Evolutionary conservation across 257 asterid species (phyloP).

Genomic region (Solanum clarkiae): DNA sequence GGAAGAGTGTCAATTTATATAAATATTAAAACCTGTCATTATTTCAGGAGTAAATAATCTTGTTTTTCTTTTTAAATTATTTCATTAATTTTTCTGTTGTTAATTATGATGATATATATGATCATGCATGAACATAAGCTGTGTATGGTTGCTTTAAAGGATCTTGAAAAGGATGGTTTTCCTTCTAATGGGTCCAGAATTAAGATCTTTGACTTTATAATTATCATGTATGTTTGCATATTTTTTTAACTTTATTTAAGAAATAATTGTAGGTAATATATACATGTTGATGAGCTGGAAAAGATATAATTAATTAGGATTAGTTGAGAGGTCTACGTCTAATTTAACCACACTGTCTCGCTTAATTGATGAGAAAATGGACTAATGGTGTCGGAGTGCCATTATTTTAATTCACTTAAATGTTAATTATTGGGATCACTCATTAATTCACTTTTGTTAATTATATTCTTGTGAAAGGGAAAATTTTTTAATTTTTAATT

Average conservation of each 20-base stretch:
- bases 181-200: not conserved
- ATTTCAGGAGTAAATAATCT: not conserved
- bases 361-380: slow-evolving; percentile 2
- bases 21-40: not conserved
- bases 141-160: not conserved
- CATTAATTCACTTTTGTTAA: not conserved
- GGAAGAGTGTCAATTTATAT: not conserved
- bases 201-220: not conserved
- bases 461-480: not conserved
- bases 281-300: slow-evolving; percentile 1
- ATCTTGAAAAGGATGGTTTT: not conserved
- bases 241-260: not conserved
- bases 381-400: not conserved
- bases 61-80: not conserved
- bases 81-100: not conserved
- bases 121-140: not conserved
- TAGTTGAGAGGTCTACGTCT: slow-evolving; percentile 6
- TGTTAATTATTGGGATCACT: not conserved
- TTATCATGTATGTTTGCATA: not conserved
- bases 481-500: not conserved
- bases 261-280: not conserved
- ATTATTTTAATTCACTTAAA: not conserved
- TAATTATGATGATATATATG: not conserved
- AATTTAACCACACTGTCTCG: not conserved
- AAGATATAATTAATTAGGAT: not conserved